Conservation (phyloP, 345 rosid genomes). For the Eucalyptus rudis region DNA sequence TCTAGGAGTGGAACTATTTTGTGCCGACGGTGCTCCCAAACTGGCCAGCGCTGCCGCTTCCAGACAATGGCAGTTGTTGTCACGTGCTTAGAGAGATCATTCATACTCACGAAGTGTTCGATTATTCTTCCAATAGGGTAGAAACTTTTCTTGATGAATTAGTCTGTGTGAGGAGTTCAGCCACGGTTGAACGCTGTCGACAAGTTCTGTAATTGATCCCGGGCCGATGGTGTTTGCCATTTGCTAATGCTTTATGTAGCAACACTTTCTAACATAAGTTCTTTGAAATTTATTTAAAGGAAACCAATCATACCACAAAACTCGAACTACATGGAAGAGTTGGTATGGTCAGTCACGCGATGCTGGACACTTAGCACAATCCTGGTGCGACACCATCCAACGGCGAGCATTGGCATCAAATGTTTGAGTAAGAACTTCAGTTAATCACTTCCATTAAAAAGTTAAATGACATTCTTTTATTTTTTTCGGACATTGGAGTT, state of each 20-base stretch:
- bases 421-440: conserved; percentile 29
- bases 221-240: neutral
- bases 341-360: conserved; percentile 39
- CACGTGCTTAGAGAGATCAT: conserved; percentile 33
- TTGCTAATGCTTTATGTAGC: neutral
- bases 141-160: neutral
- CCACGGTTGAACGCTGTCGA: neutral
- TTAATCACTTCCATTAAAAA: neutral
- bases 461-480: neutral
- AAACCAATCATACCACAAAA: neutral
- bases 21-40: neutral
- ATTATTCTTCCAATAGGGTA: neutral
- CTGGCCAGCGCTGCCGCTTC: conserved; percentile 13
- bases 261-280: neutral
- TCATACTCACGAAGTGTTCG: conserved; percentile 21
- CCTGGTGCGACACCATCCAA: neutral
- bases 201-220: neutral
- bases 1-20: neutral
- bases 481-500: neutral
- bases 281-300: neutral
- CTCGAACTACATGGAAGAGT: conserved; percentile 50
- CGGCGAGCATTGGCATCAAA: neutral
- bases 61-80: conserved; percentile 16
- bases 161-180: neutral
- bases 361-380: conserved; percentile 7